Evolutionary conservation across 257 asterid species (phyloP).

Genomic region (Catharanthus roseus): DNA sequence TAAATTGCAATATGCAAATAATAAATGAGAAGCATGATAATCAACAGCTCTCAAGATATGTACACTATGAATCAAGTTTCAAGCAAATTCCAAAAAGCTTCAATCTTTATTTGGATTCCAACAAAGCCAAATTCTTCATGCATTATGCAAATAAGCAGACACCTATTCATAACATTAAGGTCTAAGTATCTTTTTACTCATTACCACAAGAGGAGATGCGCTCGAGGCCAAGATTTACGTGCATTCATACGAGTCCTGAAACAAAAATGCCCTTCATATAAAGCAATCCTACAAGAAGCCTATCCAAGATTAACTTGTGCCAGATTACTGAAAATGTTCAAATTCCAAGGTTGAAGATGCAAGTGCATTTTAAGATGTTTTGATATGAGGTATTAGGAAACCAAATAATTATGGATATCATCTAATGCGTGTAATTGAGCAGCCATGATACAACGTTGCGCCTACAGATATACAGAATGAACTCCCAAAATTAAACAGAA

Average conservation of each 20-base stretch:
- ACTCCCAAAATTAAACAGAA: conserved; percentile 2
- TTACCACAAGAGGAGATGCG: background rate
- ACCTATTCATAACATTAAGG: background rate
- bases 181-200: background rate
- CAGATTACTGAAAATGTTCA: background rate
- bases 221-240: background rate
- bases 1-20: background rate
- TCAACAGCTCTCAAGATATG: background rate
- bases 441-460: background rate
- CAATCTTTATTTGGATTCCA: background rate
- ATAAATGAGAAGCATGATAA: background rate
- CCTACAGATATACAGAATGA: conserved; percentile 6
- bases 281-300: background rate
- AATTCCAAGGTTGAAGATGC: background rate
- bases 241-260: background rate
- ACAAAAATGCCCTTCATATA: too few relatives aligned
- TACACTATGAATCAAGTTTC: background rate
- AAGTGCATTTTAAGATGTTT: background rate
- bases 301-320: background rate
- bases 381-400: background rate
- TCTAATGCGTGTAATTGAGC: background rate
- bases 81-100: background rate
- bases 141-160: background rate
- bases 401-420: background rate
- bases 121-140: background rate